These are phyloP conservation scores for Gautieria morchelliformis DNA, from an alignment of 768 basidiomycete genomes.

Conservation along the genomic window DNA sequence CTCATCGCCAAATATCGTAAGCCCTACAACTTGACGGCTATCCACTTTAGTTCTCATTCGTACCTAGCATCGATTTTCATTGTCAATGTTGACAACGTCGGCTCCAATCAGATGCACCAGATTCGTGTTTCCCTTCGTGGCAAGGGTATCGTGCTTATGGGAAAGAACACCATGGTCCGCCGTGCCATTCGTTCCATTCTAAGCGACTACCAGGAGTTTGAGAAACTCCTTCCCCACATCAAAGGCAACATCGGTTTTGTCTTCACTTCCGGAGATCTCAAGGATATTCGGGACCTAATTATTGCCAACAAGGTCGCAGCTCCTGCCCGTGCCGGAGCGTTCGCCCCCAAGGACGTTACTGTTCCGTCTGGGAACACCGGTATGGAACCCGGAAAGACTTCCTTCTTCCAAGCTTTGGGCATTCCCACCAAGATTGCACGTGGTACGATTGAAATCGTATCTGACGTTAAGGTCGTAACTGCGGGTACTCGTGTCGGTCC, in stretches of 20 bases:
- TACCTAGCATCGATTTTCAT: conserved; percentile 90
- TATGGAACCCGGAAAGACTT: conserved; percentile 99
- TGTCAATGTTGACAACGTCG: conserved; percentile 99
- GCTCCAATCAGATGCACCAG: conserved; percentile 99
- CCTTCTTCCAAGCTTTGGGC: conserved; percentile 99
- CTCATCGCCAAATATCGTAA: conserved; percentile 83
- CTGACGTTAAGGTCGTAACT: conserved; percentile 89
- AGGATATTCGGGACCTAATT: conserved; percentile 91
- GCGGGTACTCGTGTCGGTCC: conserved; percentile 90
- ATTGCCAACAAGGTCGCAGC: conserved; percentile 96
- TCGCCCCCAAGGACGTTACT: conserved; percentile 83
- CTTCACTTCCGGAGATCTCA: conserved; percentile 86
- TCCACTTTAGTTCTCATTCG: neutral
- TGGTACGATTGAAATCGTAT: conserved; percentile 99
- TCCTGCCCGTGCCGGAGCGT: conserved; percentile 96
- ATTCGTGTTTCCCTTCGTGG: conserved; percentile 93
- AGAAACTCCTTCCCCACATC: conserved; percentile 92
- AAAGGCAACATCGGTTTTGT: conserved; percentile 99
- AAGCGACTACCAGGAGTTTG: conserved; percentile 84
- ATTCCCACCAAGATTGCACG: conserved; percentile 99
- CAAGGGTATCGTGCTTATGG: conserved; percentile 96
- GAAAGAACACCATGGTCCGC: conserved; percentile 99
- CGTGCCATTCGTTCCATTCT: conserved; percentile 91
- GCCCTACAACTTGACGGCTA: conserved; percentile 22
- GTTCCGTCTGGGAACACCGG: conserved; percentile 97